Evolutionary conservation across 768 basidiomycete species (phyloP).

Genomic region (Russula virescens): DNA sequence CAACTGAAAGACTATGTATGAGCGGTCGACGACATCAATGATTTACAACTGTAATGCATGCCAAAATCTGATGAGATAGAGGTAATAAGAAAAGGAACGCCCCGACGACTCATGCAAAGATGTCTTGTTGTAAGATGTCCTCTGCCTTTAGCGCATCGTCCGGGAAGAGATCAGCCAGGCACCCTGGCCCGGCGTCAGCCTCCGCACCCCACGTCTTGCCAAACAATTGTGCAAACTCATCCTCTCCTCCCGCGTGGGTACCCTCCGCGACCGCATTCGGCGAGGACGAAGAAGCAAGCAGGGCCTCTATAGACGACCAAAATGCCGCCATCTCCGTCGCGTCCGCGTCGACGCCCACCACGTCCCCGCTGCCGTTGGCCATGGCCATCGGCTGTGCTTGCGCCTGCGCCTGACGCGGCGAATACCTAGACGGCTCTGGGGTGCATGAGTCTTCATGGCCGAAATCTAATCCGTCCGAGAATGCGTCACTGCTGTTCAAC

Average conservation of each 20-base stretch:
- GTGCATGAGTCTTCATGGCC: not conserved
- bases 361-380: not conserved
- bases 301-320: conserved; percentile 16
- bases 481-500: conserved; percentile 27
- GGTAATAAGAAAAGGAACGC: not conserved
- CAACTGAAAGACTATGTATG: not conserved
- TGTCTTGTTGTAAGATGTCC: conserved; percentile 15
- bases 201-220: not conserved
- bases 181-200: not conserved
- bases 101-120: conserved; percentile 1
- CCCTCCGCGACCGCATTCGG: not conserved
- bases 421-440: not conserved
- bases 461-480: conserved; percentile 24
- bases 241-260: not conserved
- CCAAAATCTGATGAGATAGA: not conserved
- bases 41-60: not conserved
- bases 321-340: conserved; percentile 12
- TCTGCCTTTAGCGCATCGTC: conserved; percentile 8
- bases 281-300: conserved; percentile 9
- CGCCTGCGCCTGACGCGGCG: not conserved
- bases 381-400: not conserved
- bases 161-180: conserved; percentile 3
- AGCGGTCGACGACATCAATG: not conserved
- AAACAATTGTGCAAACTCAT: not conserved
- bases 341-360: not conserved